Conservation (phyloP, 2,329 filamentous ascomycete genomes). For the Dactylellina parvicollis region DNA sequence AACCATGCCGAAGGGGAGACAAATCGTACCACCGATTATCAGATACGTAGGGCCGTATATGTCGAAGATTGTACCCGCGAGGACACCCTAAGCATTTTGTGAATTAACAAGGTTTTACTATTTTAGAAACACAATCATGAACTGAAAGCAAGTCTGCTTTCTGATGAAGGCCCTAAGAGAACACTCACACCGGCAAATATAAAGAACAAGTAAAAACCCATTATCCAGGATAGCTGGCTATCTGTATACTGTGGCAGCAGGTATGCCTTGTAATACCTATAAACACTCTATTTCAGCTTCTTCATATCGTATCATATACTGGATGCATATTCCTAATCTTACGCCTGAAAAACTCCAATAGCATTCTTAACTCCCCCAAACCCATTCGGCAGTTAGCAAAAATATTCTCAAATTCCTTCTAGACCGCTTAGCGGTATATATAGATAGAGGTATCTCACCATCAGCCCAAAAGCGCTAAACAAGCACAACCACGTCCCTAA, state of each 20-base stretch:
- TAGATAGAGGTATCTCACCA: slow-evolving; percentile 23
- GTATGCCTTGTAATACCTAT: slow-evolving; percentile 49
- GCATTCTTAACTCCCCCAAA: slow-evolving; percentile 24
- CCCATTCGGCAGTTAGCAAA: not conserved
- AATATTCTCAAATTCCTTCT: not conserved
- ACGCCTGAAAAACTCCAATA: slow-evolving; percentile 51
- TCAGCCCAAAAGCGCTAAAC: slow-evolving; percentile 48
- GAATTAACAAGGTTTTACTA: not conserved
- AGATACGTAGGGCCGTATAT: slow-evolving; percentile 47
- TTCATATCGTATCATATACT: not conserved
- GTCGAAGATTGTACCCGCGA: slow-evolving; percentile 47
- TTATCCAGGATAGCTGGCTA: slow-evolving; percentile 50
- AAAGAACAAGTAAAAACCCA: slow-evolving; percentile 49
- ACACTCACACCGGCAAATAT: slow-evolving; percentile 47
- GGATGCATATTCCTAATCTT: not conserved
- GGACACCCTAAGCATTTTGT: slow-evolving; percentile 11
- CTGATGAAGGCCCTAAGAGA: too few species aligned
- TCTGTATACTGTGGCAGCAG: slow-evolving; percentile 49
- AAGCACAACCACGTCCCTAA: slow-evolving; percentile 48
- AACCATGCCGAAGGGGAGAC: slow-evolving; percentile 39
- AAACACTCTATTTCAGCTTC: not conserved
- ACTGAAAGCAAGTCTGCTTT: too few species aligned
- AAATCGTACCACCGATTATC: slow-evolving; percentile 41
- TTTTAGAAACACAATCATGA: not conserved
- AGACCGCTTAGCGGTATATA: not conserved